Percentiles rank a stretch among this genome's conserved stretches.
Evolutionary conservation across 768 basidiomycete species (phyloP).

Genomic region (Panus rudis): DNA sequence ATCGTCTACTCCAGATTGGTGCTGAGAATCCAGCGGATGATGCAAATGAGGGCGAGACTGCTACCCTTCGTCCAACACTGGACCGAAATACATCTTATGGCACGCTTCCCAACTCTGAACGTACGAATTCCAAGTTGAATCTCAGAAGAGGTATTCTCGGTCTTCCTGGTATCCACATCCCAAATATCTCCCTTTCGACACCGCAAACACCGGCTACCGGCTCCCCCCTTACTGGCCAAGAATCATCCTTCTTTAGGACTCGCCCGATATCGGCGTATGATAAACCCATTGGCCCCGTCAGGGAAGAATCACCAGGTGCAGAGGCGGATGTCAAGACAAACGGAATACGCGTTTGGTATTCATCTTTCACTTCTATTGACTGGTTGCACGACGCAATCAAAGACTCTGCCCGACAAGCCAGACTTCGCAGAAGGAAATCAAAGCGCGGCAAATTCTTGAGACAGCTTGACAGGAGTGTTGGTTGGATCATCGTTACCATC

Average conservation of each 20-base stretch:
- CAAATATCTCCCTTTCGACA: constrained; percentile 25
- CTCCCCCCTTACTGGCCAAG: constrained; percentile 28
- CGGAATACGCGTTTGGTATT: constrained; percentile 90
- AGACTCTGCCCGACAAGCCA: constrained; percentile 76
- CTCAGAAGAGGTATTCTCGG: constrained; percentile 31
- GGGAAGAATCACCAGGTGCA: constrained; percentile 19
- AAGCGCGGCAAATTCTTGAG: constrained; percentile 58
- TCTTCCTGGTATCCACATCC: constrained; percentile 28
- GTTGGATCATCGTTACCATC: constrained; percentile 85
- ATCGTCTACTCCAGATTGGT: constrained; percentile 54
- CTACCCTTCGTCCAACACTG: constrained; percentile 18
- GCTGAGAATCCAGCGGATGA: constrained; percentile 6
- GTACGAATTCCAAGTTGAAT: constrained; percentile 18
- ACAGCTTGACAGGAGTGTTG: constrained; percentile 67
- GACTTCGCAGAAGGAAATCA: constrained; percentile 64
- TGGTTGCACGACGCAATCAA: constrained; percentile 98
- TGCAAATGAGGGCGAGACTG: constrained; percentile 8
- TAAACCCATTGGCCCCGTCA: constrained; percentile 30
- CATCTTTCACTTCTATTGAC: constrained; percentile 85
- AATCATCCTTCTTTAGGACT: constrained; percentile 32
- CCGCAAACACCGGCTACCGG: constrained; percentile 28
- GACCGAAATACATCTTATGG: constrained; percentile 43
- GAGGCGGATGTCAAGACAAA: constrained; percentile 65
- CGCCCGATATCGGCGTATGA: constrained; percentile 76
- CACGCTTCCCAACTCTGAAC: constrained; percentile 30